Evolutionary conservation across 495 filamentous ascomycete genomes (phyloP).

Genomic region (Aspergillus mulundensis): DNA sequence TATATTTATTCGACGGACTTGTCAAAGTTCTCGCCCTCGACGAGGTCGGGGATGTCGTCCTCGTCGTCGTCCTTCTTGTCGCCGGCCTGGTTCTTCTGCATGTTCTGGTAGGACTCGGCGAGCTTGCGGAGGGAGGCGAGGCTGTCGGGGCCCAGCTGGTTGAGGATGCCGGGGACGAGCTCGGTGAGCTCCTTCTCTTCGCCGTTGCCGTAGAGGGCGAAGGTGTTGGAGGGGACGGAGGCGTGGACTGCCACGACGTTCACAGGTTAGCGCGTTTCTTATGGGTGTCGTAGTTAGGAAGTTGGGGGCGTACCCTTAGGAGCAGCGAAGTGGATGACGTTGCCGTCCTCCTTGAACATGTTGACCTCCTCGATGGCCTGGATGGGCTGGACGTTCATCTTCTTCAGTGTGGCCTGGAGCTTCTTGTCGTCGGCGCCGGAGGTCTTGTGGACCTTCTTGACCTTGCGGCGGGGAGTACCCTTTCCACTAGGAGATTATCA

Average conservation of each 20-base stretch:
- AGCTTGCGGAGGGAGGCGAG: slow-evolving; percentile 97
- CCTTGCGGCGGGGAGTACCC: slow-evolving; percentile 94
- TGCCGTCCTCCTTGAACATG: slow-evolving; percentile 99
- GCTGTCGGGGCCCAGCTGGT: slow-evolving; percentile 97
- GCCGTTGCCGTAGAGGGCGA: slow-evolving; percentile 97
- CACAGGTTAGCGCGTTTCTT: not conserved
- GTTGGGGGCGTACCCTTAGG: slow-evolving; percentile 78
- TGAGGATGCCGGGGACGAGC: slow-evolving; percentile 97
- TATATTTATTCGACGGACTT: slow-evolving; percentile 78
- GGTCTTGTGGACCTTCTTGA: slow-evolving; percentile 94
- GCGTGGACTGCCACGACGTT: slow-evolving; percentile 78
- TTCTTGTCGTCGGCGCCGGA: slow-evolving; percentile 97
- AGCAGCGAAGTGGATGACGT: slow-evolving; percentile 97
- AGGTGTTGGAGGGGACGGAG: slow-evolving; percentile 93
- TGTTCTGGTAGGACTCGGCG: slow-evolving; percentile 97
- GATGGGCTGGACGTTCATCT: slow-evolving; percentile 95
- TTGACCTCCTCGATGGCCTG: slow-evolving; percentile 99
- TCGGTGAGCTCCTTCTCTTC: slow-evolving; percentile 99
- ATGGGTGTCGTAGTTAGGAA: not conserved
- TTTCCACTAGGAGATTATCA: slow-evolving; percentile 68
- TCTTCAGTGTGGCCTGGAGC: slow-evolving; percentile 90
- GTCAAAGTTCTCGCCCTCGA: slow-evolving; percentile 96
- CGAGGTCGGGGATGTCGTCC: slow-evolving; percentile 91
- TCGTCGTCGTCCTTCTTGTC: slow-evolving; percentile 73
- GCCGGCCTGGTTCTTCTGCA: slow-evolving; percentile 90